These are phyloP conservation scores for Chondrus crispus DNA, from an alignment of 23 red algal species.

Conservation along the genomic window DNA sequence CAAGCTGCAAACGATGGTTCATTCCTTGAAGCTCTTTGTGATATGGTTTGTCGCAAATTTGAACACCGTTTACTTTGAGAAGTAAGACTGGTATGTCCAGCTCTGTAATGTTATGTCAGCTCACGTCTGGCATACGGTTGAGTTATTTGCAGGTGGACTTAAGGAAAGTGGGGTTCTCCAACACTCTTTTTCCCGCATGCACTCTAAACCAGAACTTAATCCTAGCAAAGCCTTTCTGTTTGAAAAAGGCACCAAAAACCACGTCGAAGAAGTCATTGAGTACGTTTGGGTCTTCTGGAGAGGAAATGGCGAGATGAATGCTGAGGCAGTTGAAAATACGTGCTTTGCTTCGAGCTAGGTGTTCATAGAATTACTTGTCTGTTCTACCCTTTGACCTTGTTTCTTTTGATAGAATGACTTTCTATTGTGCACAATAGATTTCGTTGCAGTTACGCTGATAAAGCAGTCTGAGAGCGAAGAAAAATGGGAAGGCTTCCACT, in stretches of 20 bases:
- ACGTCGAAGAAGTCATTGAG: not conserved
- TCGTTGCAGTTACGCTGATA: not conserved
- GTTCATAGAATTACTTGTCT: not conserved
- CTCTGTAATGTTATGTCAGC: constrained; percentile 1
- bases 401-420: not conserved
- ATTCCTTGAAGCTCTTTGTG: not conserved
- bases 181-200: not conserved
- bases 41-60: not conserved
- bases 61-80: not conserved
- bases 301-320: not conserved
- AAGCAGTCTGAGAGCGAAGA: too few relatives aligned
- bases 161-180: not conserved
- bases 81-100: not conserved
- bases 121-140: not conserved
- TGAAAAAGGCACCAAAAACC: not conserved
- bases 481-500: too few relatives aligned
- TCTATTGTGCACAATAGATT: not conserved
- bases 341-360: not conserved
- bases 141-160: constrained; percentile 12
- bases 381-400: not conserved
- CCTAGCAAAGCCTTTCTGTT: not conserved
- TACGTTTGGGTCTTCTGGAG: not conserved
- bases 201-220: not conserved
- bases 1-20: not conserved
- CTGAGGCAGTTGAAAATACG: not conserved